Conservation (phyloP, 2,329 filamentous ascomycete genomes). For the Aspergillus vadensis region DNA sequence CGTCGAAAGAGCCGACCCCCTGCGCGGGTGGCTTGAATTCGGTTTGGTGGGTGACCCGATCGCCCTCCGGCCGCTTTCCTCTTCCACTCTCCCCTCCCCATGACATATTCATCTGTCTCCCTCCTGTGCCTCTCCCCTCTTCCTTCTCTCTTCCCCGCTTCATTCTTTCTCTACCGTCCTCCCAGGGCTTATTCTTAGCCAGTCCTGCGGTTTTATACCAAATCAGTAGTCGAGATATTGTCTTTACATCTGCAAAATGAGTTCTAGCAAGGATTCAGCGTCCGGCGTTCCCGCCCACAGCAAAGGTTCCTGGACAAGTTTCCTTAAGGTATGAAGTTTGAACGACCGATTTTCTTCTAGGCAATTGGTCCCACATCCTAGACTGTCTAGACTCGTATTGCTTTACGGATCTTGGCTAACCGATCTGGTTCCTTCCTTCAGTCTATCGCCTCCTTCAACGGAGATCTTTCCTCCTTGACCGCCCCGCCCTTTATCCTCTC, state of each 20-base stretch:
- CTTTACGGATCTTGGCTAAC: constrained; percentile 1
- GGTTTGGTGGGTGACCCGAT: constrained; percentile 1
- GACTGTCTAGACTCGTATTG: background rate
- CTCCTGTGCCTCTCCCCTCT: background rate
- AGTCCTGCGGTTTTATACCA: background rate
- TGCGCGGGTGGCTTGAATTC: constrained; percentile 2
- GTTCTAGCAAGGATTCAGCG: constrained; percentile 43
- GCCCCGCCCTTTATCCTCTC: constrained; percentile 82
- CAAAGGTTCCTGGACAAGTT: constrained; percentile 51
- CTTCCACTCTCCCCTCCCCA: background rate
- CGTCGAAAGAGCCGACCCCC: background rate
- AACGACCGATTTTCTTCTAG: background rate
- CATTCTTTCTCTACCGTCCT: constrained; percentile 4
- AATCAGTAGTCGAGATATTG: background rate
- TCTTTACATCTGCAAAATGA: constrained; percentile 22
- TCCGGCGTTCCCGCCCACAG: constrained; percentile 44
- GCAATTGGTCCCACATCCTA: background rate
- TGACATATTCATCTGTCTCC: background rate
- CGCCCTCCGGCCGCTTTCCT: background rate
- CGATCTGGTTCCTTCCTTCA: constrained; percentile 23
- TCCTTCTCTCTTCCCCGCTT: background rate
- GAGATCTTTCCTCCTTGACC: constrained; percentile 77
- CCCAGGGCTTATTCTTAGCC: background rate
- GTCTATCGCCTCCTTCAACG: constrained; percentile 79
- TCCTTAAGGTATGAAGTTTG: constrained; percentile 45